Conservation (phyloP, 192 early-diverging fungal genomes). For the Helicostylum pulchrum region DNA sequence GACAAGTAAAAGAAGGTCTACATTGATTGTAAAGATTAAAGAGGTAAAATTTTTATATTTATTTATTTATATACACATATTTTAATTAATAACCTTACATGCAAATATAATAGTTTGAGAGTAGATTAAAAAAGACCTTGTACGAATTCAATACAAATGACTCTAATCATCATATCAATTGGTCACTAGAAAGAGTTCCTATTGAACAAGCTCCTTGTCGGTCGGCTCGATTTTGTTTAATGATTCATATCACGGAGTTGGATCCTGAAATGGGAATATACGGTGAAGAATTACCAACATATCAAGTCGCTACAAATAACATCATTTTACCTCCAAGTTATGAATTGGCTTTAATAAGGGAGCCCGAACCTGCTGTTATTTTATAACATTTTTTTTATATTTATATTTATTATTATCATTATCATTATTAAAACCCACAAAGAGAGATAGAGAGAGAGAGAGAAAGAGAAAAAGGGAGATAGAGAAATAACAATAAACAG, state of each 20-base stretch:
- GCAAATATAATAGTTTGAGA: constrained; percentile 1
- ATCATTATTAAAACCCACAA: background rate
- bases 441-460: background rate
- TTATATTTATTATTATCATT: background rate
- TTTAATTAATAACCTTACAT: background rate
- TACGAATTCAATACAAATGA: constrained; percentile 10
- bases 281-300: constrained; percentile 1
- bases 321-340: constrained; percentile 6
- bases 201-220: constrained; percentile 3
- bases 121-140: constrained; percentile 7
- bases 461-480: background rate
- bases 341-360: too few relatives aligned
- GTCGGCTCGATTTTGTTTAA: constrained; percentile 11
- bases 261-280: constrained; percentile 7
- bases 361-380: constrained; percentile 1
- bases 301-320: constrained; percentile 2
- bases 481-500: background rate
- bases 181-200: constrained; percentile 5
- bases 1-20: constrained; percentile 16
- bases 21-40: constrained; percentile 1
- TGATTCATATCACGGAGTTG: constrained; percentile 11
- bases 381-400: background rate
- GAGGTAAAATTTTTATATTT: background rate
- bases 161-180: constrained; percentile 5
- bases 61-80: background rate